Conservation (phyloP, 179 eudicot species). For the Patellifolia procumbens region DNA sequence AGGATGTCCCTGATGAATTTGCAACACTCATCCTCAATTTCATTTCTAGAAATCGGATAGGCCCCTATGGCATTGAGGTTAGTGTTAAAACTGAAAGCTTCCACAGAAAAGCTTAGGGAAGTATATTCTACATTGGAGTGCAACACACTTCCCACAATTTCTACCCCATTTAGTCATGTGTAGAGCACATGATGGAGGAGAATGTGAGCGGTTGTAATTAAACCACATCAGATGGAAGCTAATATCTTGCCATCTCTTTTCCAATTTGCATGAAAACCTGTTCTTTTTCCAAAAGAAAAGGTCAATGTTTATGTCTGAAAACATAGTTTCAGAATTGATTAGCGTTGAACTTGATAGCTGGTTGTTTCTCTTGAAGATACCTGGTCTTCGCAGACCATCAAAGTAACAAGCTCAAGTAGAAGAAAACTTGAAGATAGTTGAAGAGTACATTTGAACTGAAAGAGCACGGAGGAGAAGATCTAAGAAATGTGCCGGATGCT, state of each 20-base stretch:
- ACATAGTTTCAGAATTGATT: not conserved
- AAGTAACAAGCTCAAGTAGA: conserved; percentile 16
- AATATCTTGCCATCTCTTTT: not conserved
- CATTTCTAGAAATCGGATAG: conserved; percentile 78
- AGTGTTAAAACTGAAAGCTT: conserved; percentile 20
- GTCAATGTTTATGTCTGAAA: not conserved
- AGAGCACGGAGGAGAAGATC: not conserved
- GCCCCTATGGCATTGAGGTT: conserved; percentile 87
- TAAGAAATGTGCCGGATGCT: not conserved
- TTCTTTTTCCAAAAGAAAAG: not conserved
- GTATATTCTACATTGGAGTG: too few species aligned
- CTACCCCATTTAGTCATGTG: too few species aligned
- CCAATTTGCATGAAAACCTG: not conserved
- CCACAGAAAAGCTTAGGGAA: not conserved
- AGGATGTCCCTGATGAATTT: conserved; percentile 91
- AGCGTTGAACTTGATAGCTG: conserved; percentile 1
- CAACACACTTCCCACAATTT: too few species aligned
- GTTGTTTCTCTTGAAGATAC: conserved; percentile 32
- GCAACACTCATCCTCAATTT: conserved; percentile 68
- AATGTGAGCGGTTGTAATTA: too few species aligned
- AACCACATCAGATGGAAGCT: not conserved
- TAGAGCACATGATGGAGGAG: too few species aligned
- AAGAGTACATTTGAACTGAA: not conserved
- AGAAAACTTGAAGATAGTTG: not conserved
- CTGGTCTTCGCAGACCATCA: conserved; percentile 34